These are phyloP conservation scores for Cymodocea nodosa DNA, from an alignment of 116 monocot genomes.

Conservation along the genomic window DNA sequence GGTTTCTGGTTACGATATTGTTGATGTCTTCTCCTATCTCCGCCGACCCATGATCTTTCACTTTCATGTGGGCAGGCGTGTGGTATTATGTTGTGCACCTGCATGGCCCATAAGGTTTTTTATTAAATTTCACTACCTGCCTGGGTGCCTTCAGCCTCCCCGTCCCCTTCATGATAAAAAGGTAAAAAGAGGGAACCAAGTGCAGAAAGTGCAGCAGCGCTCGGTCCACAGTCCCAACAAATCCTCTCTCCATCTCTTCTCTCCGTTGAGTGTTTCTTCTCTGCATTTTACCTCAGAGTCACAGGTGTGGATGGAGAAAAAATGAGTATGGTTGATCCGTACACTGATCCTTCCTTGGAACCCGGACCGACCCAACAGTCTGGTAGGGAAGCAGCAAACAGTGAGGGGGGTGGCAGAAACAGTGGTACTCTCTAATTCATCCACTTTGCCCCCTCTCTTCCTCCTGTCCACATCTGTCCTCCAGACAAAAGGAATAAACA, in stretches of 20 bases:
- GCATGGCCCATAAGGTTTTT: conserved; percentile 6
- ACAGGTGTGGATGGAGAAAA: conserved; percentile 11
- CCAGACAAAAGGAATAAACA: conserved; percentile 12
- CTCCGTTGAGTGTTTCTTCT: neutral
- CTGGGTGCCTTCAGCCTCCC: too few relatives aligned
- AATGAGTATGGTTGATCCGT: conserved; percentile 12
- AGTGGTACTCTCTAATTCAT: conserved; percentile 15
- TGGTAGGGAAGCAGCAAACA: conserved; percentile 1
- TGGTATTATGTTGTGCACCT: conserved; percentile 8
- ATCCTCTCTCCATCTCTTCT: neutral
- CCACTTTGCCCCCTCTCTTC: conserved; percentile 14
- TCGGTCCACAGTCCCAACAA: neutral
- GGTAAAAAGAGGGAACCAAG: neutral
- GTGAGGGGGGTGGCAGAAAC: conserved; percentile 1
- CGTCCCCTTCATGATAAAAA: neutral
- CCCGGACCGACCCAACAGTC: conserved; percentile 11
- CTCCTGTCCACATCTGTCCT: neutral
- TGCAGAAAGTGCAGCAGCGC: too few relatives aligned
- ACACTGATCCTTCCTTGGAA: conserved; percentile 11
- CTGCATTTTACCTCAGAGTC: neutral
- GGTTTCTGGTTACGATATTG: too few relatives aligned
- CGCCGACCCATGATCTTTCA: conserved; percentile 13
- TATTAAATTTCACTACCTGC: conserved; percentile 2
- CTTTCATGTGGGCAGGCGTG: conserved; percentile 15
- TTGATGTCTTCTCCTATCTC: too few relatives aligned